phyloP scores from a whole-genome alignment of 192 early-diverging fungal species.

The Coemansia sp. region DNA sequence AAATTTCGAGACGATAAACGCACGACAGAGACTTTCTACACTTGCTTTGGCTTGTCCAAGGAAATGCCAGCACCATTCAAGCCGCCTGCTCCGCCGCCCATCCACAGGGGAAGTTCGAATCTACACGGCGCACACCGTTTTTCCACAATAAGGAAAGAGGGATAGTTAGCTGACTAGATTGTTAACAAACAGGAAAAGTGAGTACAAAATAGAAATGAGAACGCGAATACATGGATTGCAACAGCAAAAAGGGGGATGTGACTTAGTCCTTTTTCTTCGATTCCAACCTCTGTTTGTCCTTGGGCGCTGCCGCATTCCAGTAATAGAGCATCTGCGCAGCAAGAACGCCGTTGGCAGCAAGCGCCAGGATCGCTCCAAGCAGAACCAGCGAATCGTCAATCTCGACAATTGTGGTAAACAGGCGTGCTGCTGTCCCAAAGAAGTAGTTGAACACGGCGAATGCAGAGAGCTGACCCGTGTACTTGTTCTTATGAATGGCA shows the following conservation, averaged over 20 bases:
- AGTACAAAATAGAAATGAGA: background rate
- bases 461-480: conserved; percentile 89
- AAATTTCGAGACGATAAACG: background rate
- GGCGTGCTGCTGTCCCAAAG: conserved; percentile 80
- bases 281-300: conserved; percentile 57
- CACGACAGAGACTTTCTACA: conserved; percentile 6
- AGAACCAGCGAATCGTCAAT: conserved; percentile 83
- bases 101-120: conserved; percentile 46
- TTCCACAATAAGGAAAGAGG: background rate
- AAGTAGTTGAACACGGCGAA: conserved; percentile 91
- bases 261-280: conserved; percentile 45
- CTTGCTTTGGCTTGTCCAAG: conserved; percentile 35
- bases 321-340: conserved; percentile 78
- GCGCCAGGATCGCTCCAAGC: conserved; percentile 66
- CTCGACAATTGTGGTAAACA: conserved; percentile 93
- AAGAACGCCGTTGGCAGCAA: conserved; percentile 75
- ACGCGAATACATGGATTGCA: background rate
- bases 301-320: conserved; percentile 62
- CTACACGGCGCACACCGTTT: conserved; percentile 30
- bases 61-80: background rate
- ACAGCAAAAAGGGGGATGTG: background rate
- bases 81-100: conserved; percentile 20
- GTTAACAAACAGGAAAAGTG: conserved; percentile 2
- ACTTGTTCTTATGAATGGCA: conserved; percentile 78
- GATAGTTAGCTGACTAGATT: background rate